These are phyloP conservation scores for Coemansia sp. DNA, from an alignment of 192 early-diverging fungal species.

Conservation along the genomic window DNA sequence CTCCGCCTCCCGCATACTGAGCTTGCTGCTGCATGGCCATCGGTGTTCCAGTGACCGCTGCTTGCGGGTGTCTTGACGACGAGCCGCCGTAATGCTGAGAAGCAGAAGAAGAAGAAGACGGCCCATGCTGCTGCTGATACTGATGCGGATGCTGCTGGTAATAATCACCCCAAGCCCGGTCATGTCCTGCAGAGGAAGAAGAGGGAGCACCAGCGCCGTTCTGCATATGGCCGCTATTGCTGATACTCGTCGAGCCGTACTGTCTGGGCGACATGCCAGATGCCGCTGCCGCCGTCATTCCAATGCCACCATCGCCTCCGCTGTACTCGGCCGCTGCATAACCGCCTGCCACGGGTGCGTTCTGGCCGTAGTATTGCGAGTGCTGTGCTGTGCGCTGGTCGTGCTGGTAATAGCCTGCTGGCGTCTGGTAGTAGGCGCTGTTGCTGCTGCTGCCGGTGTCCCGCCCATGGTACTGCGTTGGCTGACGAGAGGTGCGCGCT, in stretches of 20 bases:
- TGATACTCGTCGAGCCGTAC: constrained; percentile 5
- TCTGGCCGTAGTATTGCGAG: constrained; percentile 1
- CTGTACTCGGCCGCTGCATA: constrained; percentile 13
- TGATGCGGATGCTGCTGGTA: constrained; percentile 27
- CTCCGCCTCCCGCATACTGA: neutral
- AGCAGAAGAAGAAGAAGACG: constrained; percentile 2
- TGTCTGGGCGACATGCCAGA: constrained; percentile 12
- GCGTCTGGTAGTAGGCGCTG: constrained; percentile 21
- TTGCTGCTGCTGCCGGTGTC: constrained; percentile 6
- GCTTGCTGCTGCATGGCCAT: constrained; percentile 8
- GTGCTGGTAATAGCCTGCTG: constrained; percentile 8
- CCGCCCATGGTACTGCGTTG: constrained; percentile 13
- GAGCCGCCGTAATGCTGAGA: constrained; percentile 8
- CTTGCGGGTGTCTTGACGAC: neutral
- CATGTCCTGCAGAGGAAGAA: constrained; percentile 1
- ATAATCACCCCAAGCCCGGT: constrained; percentile 26
- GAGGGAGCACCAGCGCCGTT: neutral
- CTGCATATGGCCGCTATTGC: constrained; percentile 6
- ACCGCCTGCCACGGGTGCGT: constrained; percentile 10
- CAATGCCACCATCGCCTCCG: constrained; percentile 11
- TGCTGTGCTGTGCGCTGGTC: neutral
- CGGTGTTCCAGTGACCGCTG: neutral
- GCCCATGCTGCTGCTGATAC: constrained; percentile 10
- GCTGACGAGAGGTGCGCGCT: neutral
- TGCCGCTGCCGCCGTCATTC: constrained; percentile 17